Evolutionary conservation across 148 eudicot genomes (phyloP).

Genomic region (Spergularia marina): DNA sequence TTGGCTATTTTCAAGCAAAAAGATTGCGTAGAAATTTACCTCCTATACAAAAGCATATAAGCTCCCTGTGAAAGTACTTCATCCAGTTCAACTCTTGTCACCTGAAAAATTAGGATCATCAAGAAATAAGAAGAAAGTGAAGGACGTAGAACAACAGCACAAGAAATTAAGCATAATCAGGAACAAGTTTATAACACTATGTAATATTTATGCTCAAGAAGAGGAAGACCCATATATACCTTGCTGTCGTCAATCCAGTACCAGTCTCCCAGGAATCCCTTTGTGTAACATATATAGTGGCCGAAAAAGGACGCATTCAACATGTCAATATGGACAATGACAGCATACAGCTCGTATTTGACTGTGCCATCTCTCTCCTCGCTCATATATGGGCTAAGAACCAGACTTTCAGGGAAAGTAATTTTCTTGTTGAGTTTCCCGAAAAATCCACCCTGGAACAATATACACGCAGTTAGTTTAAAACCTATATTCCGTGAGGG

Average conservation of each 20-base stretch:
- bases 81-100: slow-evolving; percentile 65
- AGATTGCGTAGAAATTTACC: slow-evolving; percentile 36
- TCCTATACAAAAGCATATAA: slow-evolving; percentile 93
- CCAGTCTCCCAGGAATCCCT: slow-evolving; percentile 81
- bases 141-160: not conserved
- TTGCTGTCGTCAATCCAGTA: slow-evolving; percentile 87
- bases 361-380: slow-evolving; percentile 59
- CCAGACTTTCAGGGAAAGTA: slow-evolving; percentile 67
- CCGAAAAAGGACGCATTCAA: slow-evolving; percentile 93
- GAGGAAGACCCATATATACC: slow-evolving; percentile 36
- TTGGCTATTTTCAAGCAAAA: not conserved
- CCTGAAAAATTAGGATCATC: slow-evolving; percentile 42
- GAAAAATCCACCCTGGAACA: slow-evolving; percentile 84
- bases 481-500: not conserved
- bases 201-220: not conserved
- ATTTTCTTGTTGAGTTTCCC: slow-evolving; percentile 93
- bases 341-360: slow-evolving; percentile 75
- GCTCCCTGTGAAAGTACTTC: slow-evolving; percentile 97
- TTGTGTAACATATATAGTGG: slow-evolving; percentile 82
- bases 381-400: slow-evolving; percentile 84
- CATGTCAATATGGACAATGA: slow-evolving; percentile 95
- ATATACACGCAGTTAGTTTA: slow-evolving; percentile 6
- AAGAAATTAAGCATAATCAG: not conserved
- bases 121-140: not conserved
- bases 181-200: not conserved